Evolutionary conservation across 805 yeast genomes (phyloP).

Genomic region (Gaillardinia entomophila): DNA sequence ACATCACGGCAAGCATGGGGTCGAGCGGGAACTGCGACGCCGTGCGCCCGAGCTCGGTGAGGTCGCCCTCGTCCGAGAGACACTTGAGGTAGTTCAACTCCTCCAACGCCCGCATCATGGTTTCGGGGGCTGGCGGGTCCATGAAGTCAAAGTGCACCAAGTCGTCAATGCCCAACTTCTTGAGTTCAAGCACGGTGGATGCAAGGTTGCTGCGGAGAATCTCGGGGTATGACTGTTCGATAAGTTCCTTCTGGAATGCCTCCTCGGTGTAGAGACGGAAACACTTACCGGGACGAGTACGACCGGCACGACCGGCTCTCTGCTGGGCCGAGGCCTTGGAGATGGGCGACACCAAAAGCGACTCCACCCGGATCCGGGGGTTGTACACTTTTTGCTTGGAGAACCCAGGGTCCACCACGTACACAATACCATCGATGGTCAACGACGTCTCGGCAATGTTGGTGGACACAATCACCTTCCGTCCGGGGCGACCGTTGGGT

Average conservation of each 20-base stretch:
- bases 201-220: constrained; percentile 87
- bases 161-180: constrained; percentile 92
- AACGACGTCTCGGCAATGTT: constrained; percentile 97
- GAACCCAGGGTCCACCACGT: constrained; percentile 96
- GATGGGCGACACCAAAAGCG: constrained; percentile 89
- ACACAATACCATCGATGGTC: constrained; percentile 96
- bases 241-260: constrained; percentile 88
- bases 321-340: constrained; percentile 98
- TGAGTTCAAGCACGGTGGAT: constrained; percentile 85
- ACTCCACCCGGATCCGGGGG: constrained; percentile 93
- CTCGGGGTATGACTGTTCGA: constrained; percentile 95
- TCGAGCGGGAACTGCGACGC: constrained; percentile 94
- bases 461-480: constrained; percentile 88
- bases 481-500: constrained; percentile 83
- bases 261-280: constrained; percentile 95
- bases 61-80: constrained; percentile 84
- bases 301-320: constrained; percentile 99
- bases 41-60: constrained; percentile 82
- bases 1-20: constrained; percentile 90
- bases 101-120: constrained; percentile 98
- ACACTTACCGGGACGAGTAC: constrained; percentile 98
- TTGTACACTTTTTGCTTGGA: constrained; percentile 95
- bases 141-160: constrained; percentile 96
- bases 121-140: constrained; percentile 99
- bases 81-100: constrained; percentile 89